These are phyloP conservation scores for Saccharum hybrid DNA, from an alignment of 202 grass and related monocot species.

Conservation along the genomic window DNA sequence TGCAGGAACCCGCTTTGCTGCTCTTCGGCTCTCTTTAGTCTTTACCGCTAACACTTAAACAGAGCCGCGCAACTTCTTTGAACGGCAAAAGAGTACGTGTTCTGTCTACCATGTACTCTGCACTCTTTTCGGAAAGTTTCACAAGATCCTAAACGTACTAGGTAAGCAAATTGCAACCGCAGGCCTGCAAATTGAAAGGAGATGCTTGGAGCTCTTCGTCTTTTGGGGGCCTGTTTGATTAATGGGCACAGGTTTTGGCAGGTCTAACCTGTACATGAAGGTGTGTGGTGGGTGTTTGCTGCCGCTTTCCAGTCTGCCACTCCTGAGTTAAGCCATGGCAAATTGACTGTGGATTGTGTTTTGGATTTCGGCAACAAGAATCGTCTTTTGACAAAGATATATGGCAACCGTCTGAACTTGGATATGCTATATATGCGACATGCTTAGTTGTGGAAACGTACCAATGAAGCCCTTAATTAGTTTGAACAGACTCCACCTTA, in stretches of 20 bases:
- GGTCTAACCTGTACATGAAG: too few relatives aligned
- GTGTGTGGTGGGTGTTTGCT: background rate
- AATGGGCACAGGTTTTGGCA: background rate
- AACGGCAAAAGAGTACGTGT: conserved; percentile 32
- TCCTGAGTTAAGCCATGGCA: background rate
- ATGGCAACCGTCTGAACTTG: too few relatives aligned
- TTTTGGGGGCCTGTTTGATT: background rate
- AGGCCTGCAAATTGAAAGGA: background rate
- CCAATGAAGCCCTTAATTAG: background rate
- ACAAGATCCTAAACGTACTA: conserved; percentile 47
- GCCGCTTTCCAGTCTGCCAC: background rate
- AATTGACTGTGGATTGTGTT: background rate
- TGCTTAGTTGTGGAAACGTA: background rate
- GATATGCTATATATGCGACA: background rate
- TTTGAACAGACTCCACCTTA: background rate
- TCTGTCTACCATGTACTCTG: background rate
- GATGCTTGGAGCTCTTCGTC: background rate
- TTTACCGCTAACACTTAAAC: conserved; percentile 33
- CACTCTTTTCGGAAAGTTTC: background rate
- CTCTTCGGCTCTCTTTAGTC: conserved; percentile 23
- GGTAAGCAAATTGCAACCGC: conserved; percentile 42
- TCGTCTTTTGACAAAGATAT: background rate
- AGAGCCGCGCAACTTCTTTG: conserved; percentile 23
- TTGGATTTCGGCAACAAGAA: background rate
- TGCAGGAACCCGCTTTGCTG: conserved; percentile 39